Percentiles rank a stretch among this genome's conserved stretches.
Conservation (phyloP, 2,329 filamentous ascomycete species). For the Neopestalotiopsis sp. region DNA sequence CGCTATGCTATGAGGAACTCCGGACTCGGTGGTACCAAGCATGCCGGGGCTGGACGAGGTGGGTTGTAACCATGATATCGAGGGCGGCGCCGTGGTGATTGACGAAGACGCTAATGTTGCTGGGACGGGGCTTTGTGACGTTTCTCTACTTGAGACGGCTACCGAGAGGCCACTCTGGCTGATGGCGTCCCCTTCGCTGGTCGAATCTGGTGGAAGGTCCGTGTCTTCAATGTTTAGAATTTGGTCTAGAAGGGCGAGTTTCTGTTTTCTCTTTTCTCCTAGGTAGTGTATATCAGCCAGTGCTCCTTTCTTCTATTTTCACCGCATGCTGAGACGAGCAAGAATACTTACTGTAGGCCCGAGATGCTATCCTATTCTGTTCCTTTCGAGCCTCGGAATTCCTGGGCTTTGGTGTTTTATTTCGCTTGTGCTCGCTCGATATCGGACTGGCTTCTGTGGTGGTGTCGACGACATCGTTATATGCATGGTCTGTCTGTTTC, state of each 20-base stretch:
- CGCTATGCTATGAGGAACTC: too few relatives aligned
- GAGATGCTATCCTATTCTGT: slow-evolving; percentile 15
- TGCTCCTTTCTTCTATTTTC: too few relatives aligned
- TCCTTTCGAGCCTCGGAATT: slow-evolving; percentile 16
- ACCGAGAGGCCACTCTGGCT: neutral
- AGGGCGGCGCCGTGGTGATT: neutral
- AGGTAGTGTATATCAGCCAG: neutral
- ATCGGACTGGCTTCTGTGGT: neutral
- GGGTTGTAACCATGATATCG: neutral
- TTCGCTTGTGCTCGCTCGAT: neutral
- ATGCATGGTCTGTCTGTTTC: neutral
- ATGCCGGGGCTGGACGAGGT: too few relatives aligned
- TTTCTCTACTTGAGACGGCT: neutral
- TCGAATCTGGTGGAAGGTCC: neutral
- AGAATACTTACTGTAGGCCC: slow-evolving; percentile 13
- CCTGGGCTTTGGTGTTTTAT: slow-evolving; percentile 9
- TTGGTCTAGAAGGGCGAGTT: slow-evolving; percentile 13
- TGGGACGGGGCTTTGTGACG: neutral
- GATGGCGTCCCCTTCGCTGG: slow-evolving; percentile 1
- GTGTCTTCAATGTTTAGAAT: slow-evolving; percentile 9
- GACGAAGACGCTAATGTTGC: neutral
- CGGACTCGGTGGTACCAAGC: too few relatives aligned
- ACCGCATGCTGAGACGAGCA: too few relatives aligned
- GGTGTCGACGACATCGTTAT: neutral
- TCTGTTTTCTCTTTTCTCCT: slow-evolving; percentile 19